Base-by-base conservation (phyloP, 2,329 filamentous ascomycete genomes). In the Myriosclerotinia scirpicola region DNA sequence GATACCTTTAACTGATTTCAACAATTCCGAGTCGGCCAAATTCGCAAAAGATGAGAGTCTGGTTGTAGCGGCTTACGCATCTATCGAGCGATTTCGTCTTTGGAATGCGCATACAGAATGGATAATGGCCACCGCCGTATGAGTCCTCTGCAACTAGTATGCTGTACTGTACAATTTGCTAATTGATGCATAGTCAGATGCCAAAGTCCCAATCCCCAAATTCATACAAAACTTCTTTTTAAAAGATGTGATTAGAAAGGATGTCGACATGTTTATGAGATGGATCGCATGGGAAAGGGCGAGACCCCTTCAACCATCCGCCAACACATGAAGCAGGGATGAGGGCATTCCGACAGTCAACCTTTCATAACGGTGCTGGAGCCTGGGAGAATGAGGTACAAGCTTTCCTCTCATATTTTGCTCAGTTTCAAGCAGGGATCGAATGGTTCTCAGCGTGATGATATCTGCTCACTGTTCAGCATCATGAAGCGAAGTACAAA, bases 51-150 rank as follows among this genome's bases (percentile, higher is more conserved):
- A 82, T 26, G 81, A 81, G 68, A 80, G 77, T 40, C 77, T 85
- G 3, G 83, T 87, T 9, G 76, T 83, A 40, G 90, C 84, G 5
- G 79, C 80, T 12, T 92, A 92, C 72, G 84, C 82, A 38, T 88
- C 86, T 69, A 80, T 92, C 1, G 90, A 93, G 79, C 79, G 85
- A 55, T 78, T 90, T 44, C 64, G 74, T 50, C 50, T 75, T 30
- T 71, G 73, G 7, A 71, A 66, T 5, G 78, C 79, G 0, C 76
- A 78, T 22, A 81, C 91, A 56, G 87, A 90, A 76, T 95, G 91
- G 91, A 80, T 89, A 67, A 93, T 94, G 89, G 89, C 86, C 11
- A 93, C 90, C 12, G 84, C 87, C 14, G 90, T 87, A 60, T 3
- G 44, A 60, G 34, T 26, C 14, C 30, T 50, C 44, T 22, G n/a